Percentiles rank a stretch among this genome's conserved stretches.
Conservation (phyloP, 495 filamentous ascomycete species). For the Saxispiralis lemnorum region DNA sequence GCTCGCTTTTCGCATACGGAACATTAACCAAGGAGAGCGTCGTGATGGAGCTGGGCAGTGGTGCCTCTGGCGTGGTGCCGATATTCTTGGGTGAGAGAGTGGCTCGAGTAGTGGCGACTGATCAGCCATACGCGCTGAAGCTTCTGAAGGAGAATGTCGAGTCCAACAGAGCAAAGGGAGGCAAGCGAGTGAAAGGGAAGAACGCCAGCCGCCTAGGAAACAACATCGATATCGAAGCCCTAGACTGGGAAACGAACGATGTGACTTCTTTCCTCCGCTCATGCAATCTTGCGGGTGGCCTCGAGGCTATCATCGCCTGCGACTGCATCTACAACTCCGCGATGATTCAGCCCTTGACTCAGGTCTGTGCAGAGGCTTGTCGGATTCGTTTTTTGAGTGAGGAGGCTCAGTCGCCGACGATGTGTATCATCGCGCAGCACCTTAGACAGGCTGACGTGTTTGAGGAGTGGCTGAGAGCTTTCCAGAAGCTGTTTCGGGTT, state of each 20-base stretch:
- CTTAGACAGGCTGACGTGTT: conserved; percentile 71
- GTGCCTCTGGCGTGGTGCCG: conserved; percentile 61
- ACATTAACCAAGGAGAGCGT: conserved; percentile 37
- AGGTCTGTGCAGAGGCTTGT: conserved; percentile 67
- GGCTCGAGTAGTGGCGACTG: conserved; percentile 57
- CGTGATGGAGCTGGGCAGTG: conserved; percentile 73
- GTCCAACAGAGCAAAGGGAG: conserved; percentile 32
- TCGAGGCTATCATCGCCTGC: conserved; percentile 28
- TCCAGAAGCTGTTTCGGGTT: conserved; percentile 45
- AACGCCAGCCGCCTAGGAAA: not conserved
- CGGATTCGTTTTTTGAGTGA: conserved; percentile 27
- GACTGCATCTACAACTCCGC: conserved; percentile 30
- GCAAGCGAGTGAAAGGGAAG: not conserved
- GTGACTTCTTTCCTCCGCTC: not conserved
- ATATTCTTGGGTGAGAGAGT: conserved; percentile 44
- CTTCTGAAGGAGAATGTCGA: conserved; percentile 57
- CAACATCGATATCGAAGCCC: conserved; percentile 31
- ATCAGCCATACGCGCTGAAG: conserved; percentile 69
- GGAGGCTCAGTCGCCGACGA: conserved; percentile 26
- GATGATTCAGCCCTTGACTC: conserved; percentile 64
- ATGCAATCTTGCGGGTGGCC: conserved; percentile 14
- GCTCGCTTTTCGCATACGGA: conserved; percentile 43
- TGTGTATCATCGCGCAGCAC: conserved; percentile 71
- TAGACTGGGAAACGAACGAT: conserved; percentile 50
- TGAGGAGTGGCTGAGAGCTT: conserved; percentile 57